Evolutionary conservation across 768 basidiomycete species (phyloP).

Genomic region (Xerocomus spinulosus): DNA sequence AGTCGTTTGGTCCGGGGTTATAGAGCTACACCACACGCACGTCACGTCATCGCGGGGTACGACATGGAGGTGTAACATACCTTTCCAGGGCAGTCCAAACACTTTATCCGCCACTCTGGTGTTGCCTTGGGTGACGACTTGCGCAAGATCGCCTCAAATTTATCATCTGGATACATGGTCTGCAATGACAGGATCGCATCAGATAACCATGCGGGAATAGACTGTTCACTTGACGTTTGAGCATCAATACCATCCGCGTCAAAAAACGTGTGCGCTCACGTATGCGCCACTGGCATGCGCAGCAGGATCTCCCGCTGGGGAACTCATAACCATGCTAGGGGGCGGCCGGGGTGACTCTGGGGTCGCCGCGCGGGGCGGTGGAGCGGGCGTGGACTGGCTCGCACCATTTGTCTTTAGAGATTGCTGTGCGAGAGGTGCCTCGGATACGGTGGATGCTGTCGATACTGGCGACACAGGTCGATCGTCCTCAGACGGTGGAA

Average conservation of each 20-base stretch:
- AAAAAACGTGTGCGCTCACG: conserved; percentile 22
- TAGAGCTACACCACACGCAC: conserved; percentile 71
- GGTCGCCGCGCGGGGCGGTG: conserved; percentile 22
- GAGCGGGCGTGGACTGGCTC: conserved; percentile 15
- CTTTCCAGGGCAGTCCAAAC: conserved; percentile 91
- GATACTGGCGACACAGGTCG: conserved; percentile 69
- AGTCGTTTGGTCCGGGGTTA: conserved; percentile 85
- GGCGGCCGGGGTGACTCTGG: conserved; percentile 22
- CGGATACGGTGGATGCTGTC: conserved; percentile 66
- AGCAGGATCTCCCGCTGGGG: conserved; percentile 16
- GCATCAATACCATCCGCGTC: conserved; percentile 30
- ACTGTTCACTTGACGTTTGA: conserved; percentile 32
- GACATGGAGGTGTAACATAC: conserved; percentile 36
- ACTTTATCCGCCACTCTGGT: conserved; percentile 89
- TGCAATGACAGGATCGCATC: conserved; percentile 64
- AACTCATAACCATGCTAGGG: conserved; percentile 8
- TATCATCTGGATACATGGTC: conserved; percentile 72
- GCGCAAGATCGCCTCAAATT: conserved; percentile 70
- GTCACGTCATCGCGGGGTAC: too few species aligned
- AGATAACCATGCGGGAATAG: conserved; percentile 68
- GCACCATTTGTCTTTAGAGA: conserved; percentile 55
- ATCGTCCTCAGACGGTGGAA: conserved; percentile 40
- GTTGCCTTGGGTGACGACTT: conserved; percentile 50
- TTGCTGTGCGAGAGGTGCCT: conserved; percentile 67
- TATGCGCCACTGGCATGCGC: conserved; percentile 17